Conservation (phyloP, 73 alveolate species). For the Blepharisma stoltei region DNA sequence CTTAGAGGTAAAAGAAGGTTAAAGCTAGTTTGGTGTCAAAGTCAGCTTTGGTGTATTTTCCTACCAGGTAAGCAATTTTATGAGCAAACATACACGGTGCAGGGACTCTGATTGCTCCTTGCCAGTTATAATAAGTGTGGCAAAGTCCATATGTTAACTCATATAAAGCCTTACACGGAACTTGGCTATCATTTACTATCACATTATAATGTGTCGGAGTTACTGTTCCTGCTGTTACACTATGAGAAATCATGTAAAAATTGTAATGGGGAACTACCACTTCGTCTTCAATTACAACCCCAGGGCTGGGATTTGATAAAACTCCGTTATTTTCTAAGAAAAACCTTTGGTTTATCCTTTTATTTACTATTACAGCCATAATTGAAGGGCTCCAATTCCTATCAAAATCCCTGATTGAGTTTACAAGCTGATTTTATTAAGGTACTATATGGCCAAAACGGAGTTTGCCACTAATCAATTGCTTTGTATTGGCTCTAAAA, state of each 20-base stretch:
- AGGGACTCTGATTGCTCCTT: slow-evolving; percentile 87
- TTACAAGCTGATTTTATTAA: no score
- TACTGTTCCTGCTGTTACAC: slow-evolving; percentile 75
- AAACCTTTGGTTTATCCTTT: slow-evolving; percentile 77
- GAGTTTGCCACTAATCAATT: no score
- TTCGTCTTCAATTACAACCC: slow-evolving; percentile 59
- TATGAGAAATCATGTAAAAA: slow-evolving; percentile 79
- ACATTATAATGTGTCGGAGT: slow-evolving; percentile 85
- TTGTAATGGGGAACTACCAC: slow-evolving; percentile 65
- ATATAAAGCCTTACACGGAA: slow-evolving; percentile 41
- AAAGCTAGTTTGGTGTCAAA: neutral
- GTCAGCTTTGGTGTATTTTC: neutral
- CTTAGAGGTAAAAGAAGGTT: slow-evolving; percentile 16
- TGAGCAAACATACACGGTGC: slow-evolving; percentile 92
- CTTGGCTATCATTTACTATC: slow-evolving; percentile 38
- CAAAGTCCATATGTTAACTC: slow-evolving; percentile 82
- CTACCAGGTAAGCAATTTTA: slow-evolving; percentile 44
- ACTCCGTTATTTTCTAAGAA: slow-evolving; percentile 44
- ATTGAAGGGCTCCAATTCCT: slow-evolving; percentile 56
- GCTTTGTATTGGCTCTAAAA: no score
- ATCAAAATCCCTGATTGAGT: slow-evolving; percentile 20
- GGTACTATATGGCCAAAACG: no score
- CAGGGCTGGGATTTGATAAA: slow-evolving; percentile 69
- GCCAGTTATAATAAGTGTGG: slow-evolving; percentile 82
- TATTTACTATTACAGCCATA: slow-evolving; percentile 75